Base-by-base conservation (phyloP, 495 filamentous ascomycete species). In the Apiosordaria backusii region DNA sequence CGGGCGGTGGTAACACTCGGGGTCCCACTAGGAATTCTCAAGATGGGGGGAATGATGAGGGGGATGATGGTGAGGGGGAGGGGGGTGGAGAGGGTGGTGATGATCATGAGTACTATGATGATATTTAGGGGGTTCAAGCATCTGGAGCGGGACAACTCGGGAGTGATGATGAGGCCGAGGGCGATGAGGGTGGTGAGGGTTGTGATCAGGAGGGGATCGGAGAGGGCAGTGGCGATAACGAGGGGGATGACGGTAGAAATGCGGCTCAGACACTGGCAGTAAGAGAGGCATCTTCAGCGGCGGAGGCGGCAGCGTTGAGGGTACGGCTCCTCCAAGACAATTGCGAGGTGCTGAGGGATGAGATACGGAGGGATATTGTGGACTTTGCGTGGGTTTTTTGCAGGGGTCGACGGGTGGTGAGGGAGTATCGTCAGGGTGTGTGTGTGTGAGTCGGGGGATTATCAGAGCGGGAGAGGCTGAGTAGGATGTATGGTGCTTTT, bases 271-370 rank as follows among this genome's bases (percentile, higher is more conserved):
- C 5, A 10, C n/a, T n/a, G n/a, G n/a, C n/a, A n/a, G n/a, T n/a
- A n/a, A n/a, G n/a, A n/a, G n/a, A n/a, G n/a, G n/a, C n/a, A n/a
- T n/a, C n/a, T n/a, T n/a, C n/a, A n/a, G n/a, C n/a, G 21, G 59
- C 16, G 65, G 68, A 23, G 68, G 65, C 6, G n/a, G 50, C 3
- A 54, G 57, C 19, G 68, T 67, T n/a, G 72, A 71, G 66, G 76
- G 67, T 65, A 71, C 70, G 59, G 70, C n/a, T n/a, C n/a, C n/a
- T n/a, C n/a, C n/a, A 74, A 65, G 65, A 68, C 62, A 65, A 69
- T 64, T 67, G 62, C 24, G 66, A 16, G 65, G 50, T 45, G 64
- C 29, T 55, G 9, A 6, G 19, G 53, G 53, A 57, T 23, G 53
- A 57, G 53, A n/a, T n/a, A n/a, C n/a, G n/a, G 53, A n/a, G 6